Conservation (phyloP, 352 stramenopile genomes). For the Thalassiosira livingstoniorum region DNA sequence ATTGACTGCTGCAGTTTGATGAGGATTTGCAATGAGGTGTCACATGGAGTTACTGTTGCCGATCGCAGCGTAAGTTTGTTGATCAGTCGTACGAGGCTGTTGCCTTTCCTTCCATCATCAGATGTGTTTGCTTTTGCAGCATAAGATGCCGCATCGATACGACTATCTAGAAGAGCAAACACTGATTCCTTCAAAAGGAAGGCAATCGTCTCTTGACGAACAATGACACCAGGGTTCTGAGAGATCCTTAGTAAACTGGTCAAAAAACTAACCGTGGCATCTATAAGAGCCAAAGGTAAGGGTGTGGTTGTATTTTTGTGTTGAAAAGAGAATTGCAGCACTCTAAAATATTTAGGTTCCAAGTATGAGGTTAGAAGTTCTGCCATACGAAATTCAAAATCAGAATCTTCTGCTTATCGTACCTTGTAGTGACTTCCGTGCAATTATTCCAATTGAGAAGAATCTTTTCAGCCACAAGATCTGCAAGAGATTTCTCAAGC, state of each 20-base stretch:
- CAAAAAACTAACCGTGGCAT: slow-evolving; percentile 64
- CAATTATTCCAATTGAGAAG: slow-evolving; percentile 47
- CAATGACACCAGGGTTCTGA: slow-evolving; percentile 50
- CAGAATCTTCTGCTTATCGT: not conserved
- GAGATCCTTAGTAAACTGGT: slow-evolving; percentile 71
- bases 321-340: slow-evolving; percentile 76
- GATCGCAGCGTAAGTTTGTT: slow-evolving; percentile 85
- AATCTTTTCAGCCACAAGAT: slow-evolving; percentile 49
- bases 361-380: not conserved
- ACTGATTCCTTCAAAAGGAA: slow-evolving; percentile 65
- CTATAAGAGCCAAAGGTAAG: slow-evolving; percentile 75
- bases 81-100: slow-evolving; percentile 75
- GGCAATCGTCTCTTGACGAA: slow-evolving; percentile 67
- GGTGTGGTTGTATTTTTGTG: slow-evolving; percentile 42
- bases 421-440: slow-evolving; percentile 1
- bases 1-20: slow-evolving; percentile 71
- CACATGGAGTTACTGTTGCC: slow-evolving; percentile 58
- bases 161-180: slow-evolving; percentile 68
- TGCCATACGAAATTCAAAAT: not conserved
- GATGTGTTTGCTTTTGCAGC: slow-evolving; percentile 18
- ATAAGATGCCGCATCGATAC: slow-evolving; percentile 48
- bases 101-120: slow-evolving; percentile 18
- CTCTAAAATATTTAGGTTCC: slow-evolving; percentile 31
- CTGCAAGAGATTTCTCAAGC: slow-evolving; percentile 30
- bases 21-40: slow-evolving; percentile 72